Conservation (phyloP, 2,329 filamentous ascomycete genomes). For the Pseudocercospora cruenta region DNA sequence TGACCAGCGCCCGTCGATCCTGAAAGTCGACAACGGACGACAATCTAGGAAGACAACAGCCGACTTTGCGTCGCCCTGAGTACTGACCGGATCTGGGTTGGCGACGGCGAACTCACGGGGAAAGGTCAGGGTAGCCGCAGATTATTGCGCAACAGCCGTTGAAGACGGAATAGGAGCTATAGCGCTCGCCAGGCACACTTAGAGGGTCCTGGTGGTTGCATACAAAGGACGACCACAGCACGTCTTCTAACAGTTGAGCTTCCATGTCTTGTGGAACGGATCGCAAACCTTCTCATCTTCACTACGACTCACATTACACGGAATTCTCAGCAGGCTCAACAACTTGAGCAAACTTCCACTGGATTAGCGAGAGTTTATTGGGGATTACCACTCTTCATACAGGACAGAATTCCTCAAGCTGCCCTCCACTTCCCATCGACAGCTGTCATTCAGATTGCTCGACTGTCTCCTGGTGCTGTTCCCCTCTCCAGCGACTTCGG, state of each 20-base stretch:
- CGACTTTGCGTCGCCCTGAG: conserved; percentile 22
- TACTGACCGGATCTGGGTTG: conserved; percentile 16
- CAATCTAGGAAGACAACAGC: conserved; percentile 29
- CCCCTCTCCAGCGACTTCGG: neutral
- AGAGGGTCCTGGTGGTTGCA: conserved; percentile 15
- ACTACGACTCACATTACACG: conserved; percentile 3
- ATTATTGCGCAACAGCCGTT: conserved; percentile 27
- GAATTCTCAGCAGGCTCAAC: conserved; percentile 3
- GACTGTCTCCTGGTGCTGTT: neutral
- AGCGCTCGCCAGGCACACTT: conserved; percentile 7
- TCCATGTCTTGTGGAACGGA: conserved; percentile 28
- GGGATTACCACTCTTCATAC: conserved; percentile 6
- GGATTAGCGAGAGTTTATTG: conserved; percentile 1
- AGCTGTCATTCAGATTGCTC: neutral
- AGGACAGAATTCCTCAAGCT: neutral
- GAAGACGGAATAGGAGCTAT: conserved; percentile 21
- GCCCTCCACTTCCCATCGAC: neutral
- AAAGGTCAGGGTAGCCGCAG: conserved; percentile 21
- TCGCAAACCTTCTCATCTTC: conserved; percentile 21
- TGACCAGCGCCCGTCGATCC: conserved; percentile 24
- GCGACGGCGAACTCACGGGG: conserved; percentile 17
- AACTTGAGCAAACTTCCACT: neutral
- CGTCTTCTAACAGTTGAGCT: conserved; percentile 13
- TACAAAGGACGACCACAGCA: conserved; percentile 24
- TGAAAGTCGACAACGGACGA: conserved; percentile 12